phyloP scores from a whole-genome alignment of 1,139 yeast species.

The Yamadazyma epiphylla region DNA sequence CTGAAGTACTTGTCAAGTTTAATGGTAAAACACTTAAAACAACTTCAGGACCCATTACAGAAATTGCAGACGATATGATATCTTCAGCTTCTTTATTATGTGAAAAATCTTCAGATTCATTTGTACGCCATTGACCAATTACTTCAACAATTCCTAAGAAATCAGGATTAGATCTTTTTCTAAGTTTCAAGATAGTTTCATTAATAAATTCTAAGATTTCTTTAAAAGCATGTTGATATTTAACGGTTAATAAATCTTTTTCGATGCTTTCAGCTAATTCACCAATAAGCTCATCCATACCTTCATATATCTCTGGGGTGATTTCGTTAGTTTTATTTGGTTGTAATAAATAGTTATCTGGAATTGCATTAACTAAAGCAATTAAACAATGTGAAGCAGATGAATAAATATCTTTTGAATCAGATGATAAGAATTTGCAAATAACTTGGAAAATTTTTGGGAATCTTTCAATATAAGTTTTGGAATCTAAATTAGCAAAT shows the following conservation, averaged over 20 bases:
- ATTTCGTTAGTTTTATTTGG: slow-evolving; percentile 41
- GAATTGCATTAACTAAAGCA: slow-evolving; percentile 65
- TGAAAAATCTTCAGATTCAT: slow-evolving; percentile 67
- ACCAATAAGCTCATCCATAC: slow-evolving; percentile 50
- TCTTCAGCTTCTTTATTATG: slow-evolving; percentile 75
- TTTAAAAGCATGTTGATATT: slow-evolving; percentile 72
- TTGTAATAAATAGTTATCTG: slow-evolving; percentile 51
- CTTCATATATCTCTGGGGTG: slow-evolving; percentile 46
- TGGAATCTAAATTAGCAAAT: slow-evolving; percentile 58
- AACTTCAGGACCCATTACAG: slow-evolving; percentile 81
- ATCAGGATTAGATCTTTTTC: slow-evolving; percentile 70
- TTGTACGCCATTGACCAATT: slow-evolving; percentile 84
- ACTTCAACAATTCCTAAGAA: slow-evolving; percentile 62
- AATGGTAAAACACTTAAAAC: slow-evolving; percentile 75
- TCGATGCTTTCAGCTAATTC: slow-evolving; percentile 49
- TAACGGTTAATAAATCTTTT: slow-evolving; percentile 63
- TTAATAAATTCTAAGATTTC: slow-evolving; percentile 70
- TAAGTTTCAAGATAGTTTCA: slow-evolving; percentile 61
- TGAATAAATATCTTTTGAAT: slow-evolving; percentile 59
- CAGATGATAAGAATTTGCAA: slow-evolving; percentile 62
- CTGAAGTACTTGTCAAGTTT: slow-evolving; percentile 48
- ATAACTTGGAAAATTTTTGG: slow-evolving; percentile 58
- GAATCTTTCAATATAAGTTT: slow-evolving; percentile 51
- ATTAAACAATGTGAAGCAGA: slow-evolving; percentile 87
- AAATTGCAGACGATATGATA: slow-evolving; percentile 73